phyloP scores from a whole-genome alignment of 352 stramenopile genomes.

The Pythium apleroticum region DNA sequence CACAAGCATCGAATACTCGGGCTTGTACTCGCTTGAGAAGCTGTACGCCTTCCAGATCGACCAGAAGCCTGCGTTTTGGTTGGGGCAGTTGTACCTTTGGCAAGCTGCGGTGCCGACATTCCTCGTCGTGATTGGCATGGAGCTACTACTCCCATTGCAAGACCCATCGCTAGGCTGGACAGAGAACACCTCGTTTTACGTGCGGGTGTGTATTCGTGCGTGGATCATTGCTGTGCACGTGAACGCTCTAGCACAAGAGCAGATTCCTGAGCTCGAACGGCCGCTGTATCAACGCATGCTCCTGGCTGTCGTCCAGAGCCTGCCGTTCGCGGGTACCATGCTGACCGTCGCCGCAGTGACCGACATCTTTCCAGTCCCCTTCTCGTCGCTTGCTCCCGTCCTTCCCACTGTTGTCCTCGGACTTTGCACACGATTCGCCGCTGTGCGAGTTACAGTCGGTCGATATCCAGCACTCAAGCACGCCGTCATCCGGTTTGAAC shows the following conservation, averaged over 20 bases:
- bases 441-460: not conserved
- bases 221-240: slow-evolving; percentile 21
- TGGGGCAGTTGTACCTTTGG: not conserved
- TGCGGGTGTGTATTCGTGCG: slow-evolving; percentile 27
- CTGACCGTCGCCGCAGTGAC: slow-evolving; percentile 15
- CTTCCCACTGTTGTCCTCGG: slow-evolving; percentile 16
- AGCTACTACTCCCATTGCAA: slow-evolving; percentile 11
- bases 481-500: slow-evolving; percentile 5
- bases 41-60: slow-evolving; percentile 7
- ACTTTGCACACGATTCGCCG: slow-evolving; percentile 19
- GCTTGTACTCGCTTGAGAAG: slow-evolving; percentile 21
- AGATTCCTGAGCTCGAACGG: slow-evolving; percentile 29
- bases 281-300: slow-evolving; percentile 8
- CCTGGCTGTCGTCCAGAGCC: slow-evolving; percentile 11
- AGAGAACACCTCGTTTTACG: slow-evolving; percentile 25
- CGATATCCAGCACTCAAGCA: slow-evolving; percentile 11
- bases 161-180: slow-evolving; percentile 10
- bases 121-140: not conserved
- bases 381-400: slow-evolving; percentile 12
- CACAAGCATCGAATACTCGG: slow-evolving; percentile 13
- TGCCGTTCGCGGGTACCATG: slow-evolving; percentile 25
- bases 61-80: not conserved
- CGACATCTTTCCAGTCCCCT: slow-evolving; percentile 36
- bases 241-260: slow-evolving; percentile 23
- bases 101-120: not conserved